Conservation (phyloP, 2,329 filamentous ascomycete genomes). For the Bisporella sp. region DNA sequence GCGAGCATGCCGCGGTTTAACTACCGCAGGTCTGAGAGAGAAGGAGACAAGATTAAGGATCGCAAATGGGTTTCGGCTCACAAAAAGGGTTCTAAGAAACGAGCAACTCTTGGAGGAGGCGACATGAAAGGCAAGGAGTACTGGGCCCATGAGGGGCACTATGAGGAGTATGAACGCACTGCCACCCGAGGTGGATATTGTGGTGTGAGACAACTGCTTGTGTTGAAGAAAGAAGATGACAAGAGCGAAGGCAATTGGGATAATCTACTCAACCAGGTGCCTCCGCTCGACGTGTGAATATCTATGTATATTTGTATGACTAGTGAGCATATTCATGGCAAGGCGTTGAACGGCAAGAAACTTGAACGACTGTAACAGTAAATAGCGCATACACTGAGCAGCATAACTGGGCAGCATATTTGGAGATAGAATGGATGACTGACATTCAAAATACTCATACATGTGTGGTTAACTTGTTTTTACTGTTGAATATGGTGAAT, state of each 20-base stretch:
- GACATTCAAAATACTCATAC: too few relatives aligned
- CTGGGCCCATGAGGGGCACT: constrained; percentile 28
- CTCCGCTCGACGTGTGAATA: constrained; percentile 17
- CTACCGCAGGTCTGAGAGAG: constrained; percentile 49
- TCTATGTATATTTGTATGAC: background rate
- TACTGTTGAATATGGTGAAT: too few relatives aligned
- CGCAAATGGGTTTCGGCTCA: constrained; percentile 38
- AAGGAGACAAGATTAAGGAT: constrained; percentile 47
- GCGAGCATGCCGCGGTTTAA: constrained; percentile 53
- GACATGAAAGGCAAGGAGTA: constrained; percentile 12
- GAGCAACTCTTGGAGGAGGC: constrained; percentile 17
- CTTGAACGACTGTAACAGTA: too few relatives aligned
- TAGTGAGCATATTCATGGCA: too few relatives aligned
- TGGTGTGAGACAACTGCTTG: constrained; percentile 45
- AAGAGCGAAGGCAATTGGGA: constrained; percentile 28
- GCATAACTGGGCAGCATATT: too few relatives aligned
- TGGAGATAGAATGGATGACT: too few relatives aligned
- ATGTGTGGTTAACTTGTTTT: too few relatives aligned
- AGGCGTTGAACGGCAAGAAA: too few relatives aligned
- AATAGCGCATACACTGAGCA: too few relatives aligned
- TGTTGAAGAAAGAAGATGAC: constrained; percentile 27
- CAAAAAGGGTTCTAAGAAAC: constrained; percentile 19
- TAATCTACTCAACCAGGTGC: constrained; percentile 21
- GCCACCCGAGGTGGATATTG: constrained; percentile 49
- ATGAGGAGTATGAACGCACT: constrained; percentile 35